Base-by-base conservation (phyloP, 768 basidiomycete genomes). In the Aureoboletus auriporus region DNA sequence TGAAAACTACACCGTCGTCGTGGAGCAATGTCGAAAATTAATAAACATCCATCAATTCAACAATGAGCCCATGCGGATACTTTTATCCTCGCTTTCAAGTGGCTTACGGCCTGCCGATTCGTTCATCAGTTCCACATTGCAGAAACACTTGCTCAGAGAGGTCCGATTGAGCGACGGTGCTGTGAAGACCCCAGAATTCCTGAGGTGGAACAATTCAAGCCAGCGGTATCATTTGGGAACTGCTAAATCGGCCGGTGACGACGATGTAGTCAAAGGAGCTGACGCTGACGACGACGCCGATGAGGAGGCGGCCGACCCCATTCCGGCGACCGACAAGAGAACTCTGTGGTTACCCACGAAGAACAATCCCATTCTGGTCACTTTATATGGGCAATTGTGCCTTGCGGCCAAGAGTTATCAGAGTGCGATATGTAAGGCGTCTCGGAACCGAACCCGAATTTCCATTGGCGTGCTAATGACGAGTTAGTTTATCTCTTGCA, bases 371-470 rank as follows among this genome's bases (percentile, higher is more conserved):
- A 66, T 86, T 35, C 73, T 82, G 17, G 76, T 89, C 12, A 72
- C 84, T 1, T 68, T 90, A 16, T 95, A 95, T 58, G 93, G 90
- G 0, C 86, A 89, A 59, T 76, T 91, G 42, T 86, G 89, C 58
- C 76, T 90, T n/a, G 80, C 82, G 4, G 84, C 86, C 17, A 88
- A 83, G 69, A 92, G 89, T 57, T 93, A 86, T 64, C 92, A 96
- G 60, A 89, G 87, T 57, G 89, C 93, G 5, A 81, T 94, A 44
- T 94, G 94, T 95, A 56, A 58, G 90, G 73, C 1, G 31, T 17
- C 23, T 14, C n/a, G 14, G 40, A 11, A 12, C n/a, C 29, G 30
- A 39, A 23, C 8, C 14, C 13, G 28, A 11, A 20, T 23, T 11
- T 13, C 20, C 20, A 23, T 23, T 27, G 28, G 9, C 34, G 26